Conservation (phyloP, 2,329 filamentous ascomycete genomes). For the Venturia nashicola region DNA sequence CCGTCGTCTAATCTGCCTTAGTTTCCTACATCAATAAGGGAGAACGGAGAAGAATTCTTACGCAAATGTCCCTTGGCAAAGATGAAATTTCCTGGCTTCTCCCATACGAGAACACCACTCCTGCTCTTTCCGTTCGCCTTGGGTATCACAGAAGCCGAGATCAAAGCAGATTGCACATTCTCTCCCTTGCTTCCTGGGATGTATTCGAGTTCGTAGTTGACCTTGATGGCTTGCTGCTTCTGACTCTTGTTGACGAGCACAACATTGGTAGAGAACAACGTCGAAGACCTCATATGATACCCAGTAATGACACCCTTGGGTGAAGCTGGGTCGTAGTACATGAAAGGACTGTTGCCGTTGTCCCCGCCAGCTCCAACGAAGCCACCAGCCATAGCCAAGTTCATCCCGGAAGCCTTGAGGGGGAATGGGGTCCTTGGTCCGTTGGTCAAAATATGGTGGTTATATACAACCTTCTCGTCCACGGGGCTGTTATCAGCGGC, state of each 20-base stretch:
- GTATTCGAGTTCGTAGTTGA: constrained; percentile 6
- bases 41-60: neutral
- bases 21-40: no score
- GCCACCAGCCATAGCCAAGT: neutral
- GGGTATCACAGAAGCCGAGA: neutral
- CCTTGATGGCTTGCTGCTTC: neutral
- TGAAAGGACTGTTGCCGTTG: constrained; percentile 6
- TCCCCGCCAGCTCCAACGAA: constrained; percentile 7
- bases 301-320: neutral
- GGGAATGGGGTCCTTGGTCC: neutral
- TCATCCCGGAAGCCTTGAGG: neutral
- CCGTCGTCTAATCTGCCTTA: neutral
- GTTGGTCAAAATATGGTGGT: constrained; percentile 8
- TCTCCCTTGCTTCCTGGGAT: neutral
- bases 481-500: neutral
- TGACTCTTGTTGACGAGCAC: constrained; percentile 5
- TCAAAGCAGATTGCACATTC: neutral
- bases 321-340: neutral
- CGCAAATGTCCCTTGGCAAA: constrained; percentile 3
- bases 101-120: neutral
- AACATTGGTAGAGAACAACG: neutral
- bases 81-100: no score
- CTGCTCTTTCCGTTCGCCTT: neutral
- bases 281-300: neutral
- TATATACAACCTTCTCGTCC: neutral